Base-by-base conservation (phyloP, 2,329 filamentous ascomycete species). In the Penicillium hordei region DNA sequence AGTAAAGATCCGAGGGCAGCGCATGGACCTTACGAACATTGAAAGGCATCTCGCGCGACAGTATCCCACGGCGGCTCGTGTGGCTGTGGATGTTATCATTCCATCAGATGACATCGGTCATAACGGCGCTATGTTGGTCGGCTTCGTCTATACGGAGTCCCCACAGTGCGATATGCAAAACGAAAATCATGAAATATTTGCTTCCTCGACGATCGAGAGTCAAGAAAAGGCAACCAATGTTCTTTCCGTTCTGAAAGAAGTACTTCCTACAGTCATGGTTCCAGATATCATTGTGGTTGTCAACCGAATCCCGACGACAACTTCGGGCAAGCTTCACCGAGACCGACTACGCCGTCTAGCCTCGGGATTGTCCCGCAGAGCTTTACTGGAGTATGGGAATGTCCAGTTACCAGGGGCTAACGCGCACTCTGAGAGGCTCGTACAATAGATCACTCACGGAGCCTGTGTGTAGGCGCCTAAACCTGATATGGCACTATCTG, bases 1-100 rank as follows among this genome's bases (percentile, higher is more conserved):
- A 52, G 62, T 74, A 48, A 75, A 75, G 58, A 58, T 75, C 8
- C 65, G 65, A 27, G 73, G 73, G 2, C 72, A 74, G 48, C 67
- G 72, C 1, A 60, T 76, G n/a, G 72, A 75, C 49, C 58, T 72
- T 2, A 68, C 63, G 4, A 71, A 74, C 52, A 61, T 75, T 15
- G 71, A 74, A 58, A 60, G 23, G 19, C 23, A 43, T 8, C 23
- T 27, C 4, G 40, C 40, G 3, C 15, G 15, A n/a, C 23, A 43
- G 19, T 43, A 43, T 27, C 40, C 40, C 8, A 27, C 40, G 1
- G 21, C 40, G 9, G 17, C 15, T 43, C 40, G 23, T 5, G 40
- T 43, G 15, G 8, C 8, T 3, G 23, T 43, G 23, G 23, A 43
- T 43, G 15, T 27, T 10, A 27, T 27, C 8, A 43, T 27, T 43